phyloP scores from a whole-genome alignment of 116 monocot species.

The Posidonia oceanica region DNA sequence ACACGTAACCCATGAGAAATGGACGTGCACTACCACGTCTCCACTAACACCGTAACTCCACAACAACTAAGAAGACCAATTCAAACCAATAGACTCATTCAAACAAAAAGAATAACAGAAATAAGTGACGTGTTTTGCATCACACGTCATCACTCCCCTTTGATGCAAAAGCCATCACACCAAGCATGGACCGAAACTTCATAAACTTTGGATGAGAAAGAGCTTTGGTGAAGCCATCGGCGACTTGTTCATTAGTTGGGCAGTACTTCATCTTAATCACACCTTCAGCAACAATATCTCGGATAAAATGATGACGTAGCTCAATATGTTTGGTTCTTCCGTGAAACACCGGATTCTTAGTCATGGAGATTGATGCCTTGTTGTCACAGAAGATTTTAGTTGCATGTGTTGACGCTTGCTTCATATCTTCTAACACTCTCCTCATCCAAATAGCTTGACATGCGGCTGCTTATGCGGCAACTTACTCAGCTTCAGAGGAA shows the following conservation, averaged over 20 bases:
- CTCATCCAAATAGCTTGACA: conserved; percentile 6
- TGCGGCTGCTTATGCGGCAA: neutral
- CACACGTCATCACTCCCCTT: too few species aligned
- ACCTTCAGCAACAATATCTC: neutral
- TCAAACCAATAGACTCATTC: too few species aligned
- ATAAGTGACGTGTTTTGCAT: neutral
- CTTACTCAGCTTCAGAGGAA: conserved; percentile 6
- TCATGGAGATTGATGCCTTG: conserved; percentile 6
- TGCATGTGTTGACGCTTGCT: neutral
- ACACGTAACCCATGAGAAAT: too few species aligned
- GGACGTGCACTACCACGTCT: too few species aligned
- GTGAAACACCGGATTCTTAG: conserved; percentile 6
- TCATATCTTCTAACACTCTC: conserved; percentile 7
- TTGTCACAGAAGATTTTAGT: conserved; percentile 3
- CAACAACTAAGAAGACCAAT: too few species aligned
- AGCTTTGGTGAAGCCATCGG: conserved; percentile 9
- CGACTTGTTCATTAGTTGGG: conserved; percentile 7
- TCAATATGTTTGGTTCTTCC: conserved; percentile 14
- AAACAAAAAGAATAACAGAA: too few species aligned
- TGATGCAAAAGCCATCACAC: too few species aligned
- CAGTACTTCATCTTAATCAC: conserved; percentile 10
- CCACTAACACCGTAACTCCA: too few species aligned
- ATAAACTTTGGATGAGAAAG: neutral
- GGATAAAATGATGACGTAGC: conserved; percentile 7
- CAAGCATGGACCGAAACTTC: too few species aligned